A percentile compares a stretch with the other conserved stretches of the same genome.
These are phyloP conservation scores for Infundibulicybe gibba DNA, from an alignment of 768 basidiomycete species.

Conservation along the genomic window DNA sequence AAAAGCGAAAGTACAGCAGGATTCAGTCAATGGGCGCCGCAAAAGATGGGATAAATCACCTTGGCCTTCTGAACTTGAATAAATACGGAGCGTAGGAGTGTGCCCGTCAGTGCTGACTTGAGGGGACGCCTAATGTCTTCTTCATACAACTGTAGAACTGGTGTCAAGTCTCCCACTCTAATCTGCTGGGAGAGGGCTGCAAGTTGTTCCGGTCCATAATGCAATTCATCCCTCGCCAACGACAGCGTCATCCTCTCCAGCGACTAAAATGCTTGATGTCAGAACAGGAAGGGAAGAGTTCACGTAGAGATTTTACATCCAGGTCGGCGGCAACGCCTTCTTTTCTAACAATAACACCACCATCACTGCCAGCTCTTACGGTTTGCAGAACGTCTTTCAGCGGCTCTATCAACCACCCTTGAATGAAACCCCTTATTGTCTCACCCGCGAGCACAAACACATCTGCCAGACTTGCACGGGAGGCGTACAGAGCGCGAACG, in stretches of 20 bases:
- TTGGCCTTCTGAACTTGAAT: slow-evolving; percentile 97
- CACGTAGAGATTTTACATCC: slow-evolving; percentile 47
- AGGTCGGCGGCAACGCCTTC: slow-evolving; percentile 86
- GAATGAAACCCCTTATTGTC: slow-evolving; percentile 69
- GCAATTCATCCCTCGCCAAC: slow-evolving; percentile 77
- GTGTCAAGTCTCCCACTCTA: slow-evolving; percentile 77
- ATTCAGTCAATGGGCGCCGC: neutral
- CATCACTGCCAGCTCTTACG: slow-evolving; percentile 76
- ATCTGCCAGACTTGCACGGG: slow-evolving; percentile 53
- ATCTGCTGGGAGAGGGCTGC: slow-evolving; percentile 61
- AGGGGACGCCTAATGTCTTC: slow-evolving; percentile 88
- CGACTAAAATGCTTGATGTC: slow-evolving; percentile 44
- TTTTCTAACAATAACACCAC: slow-evolving; percentile 68
- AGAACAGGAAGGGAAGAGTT: neutral
- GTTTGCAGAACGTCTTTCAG: slow-evolving; percentile 80
- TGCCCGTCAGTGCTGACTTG: slow-evolving; percentile 75
- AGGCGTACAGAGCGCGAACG: slow-evolving; percentile 48
- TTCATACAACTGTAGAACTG: slow-evolving; percentile 86
- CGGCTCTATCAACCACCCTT: slow-evolving; percentile 85
- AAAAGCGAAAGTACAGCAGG: neutral
- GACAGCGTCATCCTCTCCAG: slow-evolving; percentile 90
- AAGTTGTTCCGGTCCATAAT: slow-evolving; percentile 63
- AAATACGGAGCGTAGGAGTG: slow-evolving; percentile 78
- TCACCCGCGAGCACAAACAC: slow-evolving; percentile 57
- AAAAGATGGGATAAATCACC: slow-evolving; percentile 30